Evolutionary conservation across 2,329 filamentous ascomycete species (phyloP).

Genomic region (Fonsecaea pedrosoi): DNA sequence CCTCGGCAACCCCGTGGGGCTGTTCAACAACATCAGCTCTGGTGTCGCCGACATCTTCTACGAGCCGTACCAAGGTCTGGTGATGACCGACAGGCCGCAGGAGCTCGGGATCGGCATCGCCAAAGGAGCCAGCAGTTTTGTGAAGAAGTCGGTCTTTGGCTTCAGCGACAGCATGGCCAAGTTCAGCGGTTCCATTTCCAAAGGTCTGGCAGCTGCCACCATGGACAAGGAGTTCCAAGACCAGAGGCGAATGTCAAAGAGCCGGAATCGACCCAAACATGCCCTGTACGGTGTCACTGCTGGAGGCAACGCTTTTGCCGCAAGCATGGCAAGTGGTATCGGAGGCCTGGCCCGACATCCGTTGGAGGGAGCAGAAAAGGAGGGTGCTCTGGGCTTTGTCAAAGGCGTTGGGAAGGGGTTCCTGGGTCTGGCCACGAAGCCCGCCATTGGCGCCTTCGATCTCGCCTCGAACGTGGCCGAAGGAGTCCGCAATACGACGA

Average conservation of each 20-base stretch:
- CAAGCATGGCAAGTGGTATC: constrained; percentile 89
- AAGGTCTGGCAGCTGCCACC: constrained; percentile 92
- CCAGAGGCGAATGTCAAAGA: constrained; percentile 87
- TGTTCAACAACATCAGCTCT: constrained; percentile 98
- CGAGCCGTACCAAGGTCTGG: constrained; percentile 96
- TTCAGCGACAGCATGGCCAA: constrained; percentile 98
- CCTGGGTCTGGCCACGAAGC: constrained; percentile 93
- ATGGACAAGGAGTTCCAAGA: constrained; percentile 99
- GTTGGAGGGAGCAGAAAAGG: constrained; percentile 92
- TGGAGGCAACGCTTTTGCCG: constrained; percentile 93
- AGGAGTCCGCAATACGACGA: constrained; percentile 97
- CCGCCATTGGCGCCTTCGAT: constrained; percentile 94
- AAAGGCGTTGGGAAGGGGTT: constrained; percentile 97
- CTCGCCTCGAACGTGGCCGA: constrained; percentile 96
- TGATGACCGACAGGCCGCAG: constrained; percentile 93
- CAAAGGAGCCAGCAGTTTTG: constrained; percentile 93
- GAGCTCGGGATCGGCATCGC: constrained; percentile 94
- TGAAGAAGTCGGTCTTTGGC: constrained; percentile 98
- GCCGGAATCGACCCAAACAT: constrained; percentile 94
- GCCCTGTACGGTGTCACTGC: constrained; percentile 95
- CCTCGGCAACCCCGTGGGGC: constrained; percentile 92
- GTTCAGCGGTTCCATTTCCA: constrained; percentile 95
- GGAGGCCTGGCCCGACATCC: constrained; percentile 93
- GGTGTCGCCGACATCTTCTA: constrained; percentile 99
- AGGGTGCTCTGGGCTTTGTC: constrained; percentile 91